These are phyloP conservation scores for Cutaneotrichosporon daszewskae DNA, from an alignment of 1,284 basidiomycete genomes.

Conservation along the genomic window DNA sequence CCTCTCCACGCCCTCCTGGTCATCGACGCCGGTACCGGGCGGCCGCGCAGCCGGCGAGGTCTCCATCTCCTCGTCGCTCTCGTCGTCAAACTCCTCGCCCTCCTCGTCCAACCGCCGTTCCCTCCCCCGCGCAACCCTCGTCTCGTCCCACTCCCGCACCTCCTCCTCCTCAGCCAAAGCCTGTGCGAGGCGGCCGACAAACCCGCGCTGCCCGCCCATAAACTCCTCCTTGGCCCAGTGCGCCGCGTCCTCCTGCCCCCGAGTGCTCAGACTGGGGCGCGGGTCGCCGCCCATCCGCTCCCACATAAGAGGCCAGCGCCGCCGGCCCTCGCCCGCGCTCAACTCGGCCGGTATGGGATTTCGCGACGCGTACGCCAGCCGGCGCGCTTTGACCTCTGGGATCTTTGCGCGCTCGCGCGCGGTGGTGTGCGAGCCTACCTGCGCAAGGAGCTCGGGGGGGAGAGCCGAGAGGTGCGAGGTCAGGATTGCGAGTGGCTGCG, in stretches of 20 bases:
- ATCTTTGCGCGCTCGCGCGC: constrained; percentile 32
- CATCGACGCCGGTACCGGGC: constrained; percentile 14
- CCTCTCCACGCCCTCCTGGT: constrained; percentile 31
- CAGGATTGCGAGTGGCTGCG: not conserved
- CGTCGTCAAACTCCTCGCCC: constrained; percentile 39
- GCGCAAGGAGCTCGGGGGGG: not conserved
- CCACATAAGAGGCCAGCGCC: constrained; percentile 44
- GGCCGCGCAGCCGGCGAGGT: not conserved
- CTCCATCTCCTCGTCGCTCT: constrained; percentile 33
- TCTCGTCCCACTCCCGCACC: constrained; percentile 36
- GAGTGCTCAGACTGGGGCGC: constrained; percentile 8
- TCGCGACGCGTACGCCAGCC: constrained; percentile 26
- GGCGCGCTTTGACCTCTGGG: constrained; percentile 32
- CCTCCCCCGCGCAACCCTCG: constrained; percentile 27
- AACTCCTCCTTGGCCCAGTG: constrained; percentile 30
- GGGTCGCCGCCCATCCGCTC: constrained; percentile 40
- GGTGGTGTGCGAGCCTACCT: constrained; percentile 12
- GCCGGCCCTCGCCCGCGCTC: constrained; percentile 25
- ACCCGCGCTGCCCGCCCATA: constrained; percentile 23
- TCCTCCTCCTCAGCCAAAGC: constrained; percentile 42
- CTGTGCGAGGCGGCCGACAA: constrained; percentile 41
- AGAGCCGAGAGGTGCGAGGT: constrained; percentile 2
- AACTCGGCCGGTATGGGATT: constrained; percentile 17
- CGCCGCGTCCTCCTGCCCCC: constrained; percentile 25
- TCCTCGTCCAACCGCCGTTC: constrained; percentile 31